Evolutionary conservation across 2,329 filamentous ascomycete genomes (phyloP).

Genomic region (Metarhizium brunneum): DNA sequence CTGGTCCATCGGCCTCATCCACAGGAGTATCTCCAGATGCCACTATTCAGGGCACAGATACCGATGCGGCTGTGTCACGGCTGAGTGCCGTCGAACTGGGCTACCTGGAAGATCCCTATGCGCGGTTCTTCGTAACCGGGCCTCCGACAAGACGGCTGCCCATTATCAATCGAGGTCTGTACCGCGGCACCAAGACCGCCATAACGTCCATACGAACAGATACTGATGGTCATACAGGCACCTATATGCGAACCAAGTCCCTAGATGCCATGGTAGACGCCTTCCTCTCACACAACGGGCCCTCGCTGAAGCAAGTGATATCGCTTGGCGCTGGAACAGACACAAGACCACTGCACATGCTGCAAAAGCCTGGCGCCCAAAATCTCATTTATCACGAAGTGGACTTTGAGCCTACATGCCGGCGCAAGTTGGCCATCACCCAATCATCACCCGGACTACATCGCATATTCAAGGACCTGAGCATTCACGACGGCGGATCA

Average conservation of each 20-base stretch:
- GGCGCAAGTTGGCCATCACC: constrained; percentile 50
- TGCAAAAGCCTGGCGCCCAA: constrained; percentile 31
- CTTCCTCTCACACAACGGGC: constrained; percentile 48
- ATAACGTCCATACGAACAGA: not conserved
- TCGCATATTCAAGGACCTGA: constrained; percentile 26
- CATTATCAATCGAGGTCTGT: constrained; percentile 83
- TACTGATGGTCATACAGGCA: constrained; percentile 46
- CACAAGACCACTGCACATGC: constrained; percentile 73
- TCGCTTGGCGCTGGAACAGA: constrained; percentile 92
- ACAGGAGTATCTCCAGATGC: constrained; percentile 49
- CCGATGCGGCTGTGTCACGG: constrained; percentile 80
- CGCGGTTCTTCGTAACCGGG: constrained; percentile 56
- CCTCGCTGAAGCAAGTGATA: constrained; percentile 61
- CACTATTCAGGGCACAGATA: constrained; percentile 80
- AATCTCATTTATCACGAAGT: constrained; percentile 78
- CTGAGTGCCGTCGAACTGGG: constrained; percentile 80
- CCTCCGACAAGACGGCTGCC: constrained; percentile 60
- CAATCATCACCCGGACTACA: constrained; percentile 35
- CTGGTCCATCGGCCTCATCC: constrained; percentile 23
- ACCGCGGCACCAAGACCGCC: not conserved
- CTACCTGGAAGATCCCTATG: constrained; percentile 78
- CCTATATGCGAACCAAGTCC: constrained; percentile 80
- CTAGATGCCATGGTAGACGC: constrained; percentile 67
- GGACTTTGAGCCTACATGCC: constrained; percentile 72
- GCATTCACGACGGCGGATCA: constrained; percentile 19